Conservation (phyloP, 2,329 filamentous ascomycete genomes). For the Purpureocillium lavendulum region DNA sequence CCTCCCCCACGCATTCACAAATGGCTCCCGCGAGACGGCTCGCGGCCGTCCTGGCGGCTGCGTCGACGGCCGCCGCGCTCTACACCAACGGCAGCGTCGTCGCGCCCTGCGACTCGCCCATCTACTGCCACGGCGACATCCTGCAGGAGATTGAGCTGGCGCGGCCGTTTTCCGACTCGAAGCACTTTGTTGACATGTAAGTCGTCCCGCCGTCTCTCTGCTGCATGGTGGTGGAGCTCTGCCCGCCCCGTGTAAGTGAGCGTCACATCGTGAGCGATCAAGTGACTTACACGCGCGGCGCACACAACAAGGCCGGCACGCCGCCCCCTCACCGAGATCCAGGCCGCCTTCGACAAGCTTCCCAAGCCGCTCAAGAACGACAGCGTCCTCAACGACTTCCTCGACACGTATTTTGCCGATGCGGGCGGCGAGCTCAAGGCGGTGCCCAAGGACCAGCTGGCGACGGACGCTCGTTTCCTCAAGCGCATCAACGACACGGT, state of each 20-base stretch:
- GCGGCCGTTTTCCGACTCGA: slow-evolving; percentile 56
- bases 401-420: slow-evolving; percentile 53
- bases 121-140: slow-evolving; percentile 60
- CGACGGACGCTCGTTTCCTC: slow-evolving; percentile 51
- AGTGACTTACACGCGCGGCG: background rate
- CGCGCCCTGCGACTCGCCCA: slow-evolving; percentile 57
- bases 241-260: no score
- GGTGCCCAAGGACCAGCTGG: slow-evolving; percentile 41
- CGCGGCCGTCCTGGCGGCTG: slow-evolving; percentile 14
- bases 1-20: no score
- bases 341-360: slow-evolving; percentile 51
- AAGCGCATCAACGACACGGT: slow-evolving; percentile 47
- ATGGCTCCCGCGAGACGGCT: no score
- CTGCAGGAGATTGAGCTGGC: slow-evolving; percentile 55
- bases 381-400: slow-evolving; percentile 51
- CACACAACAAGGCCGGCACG: slow-evolving; percentile 44
- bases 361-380: slow-evolving; percentile 54
- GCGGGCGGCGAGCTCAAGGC: slow-evolving; percentile 55
- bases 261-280: no score
- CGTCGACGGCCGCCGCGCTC: slow-evolving; percentile 31
- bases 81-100: slow-evolving; percentile 52
- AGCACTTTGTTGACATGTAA: slow-evolving; percentile 64
- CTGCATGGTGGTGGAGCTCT: no score
- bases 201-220: no score
- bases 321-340: slow-evolving; percentile 49